Base-by-base conservation (phyloP, 208 protist species). In the Crithidia brevicula region DNA sequence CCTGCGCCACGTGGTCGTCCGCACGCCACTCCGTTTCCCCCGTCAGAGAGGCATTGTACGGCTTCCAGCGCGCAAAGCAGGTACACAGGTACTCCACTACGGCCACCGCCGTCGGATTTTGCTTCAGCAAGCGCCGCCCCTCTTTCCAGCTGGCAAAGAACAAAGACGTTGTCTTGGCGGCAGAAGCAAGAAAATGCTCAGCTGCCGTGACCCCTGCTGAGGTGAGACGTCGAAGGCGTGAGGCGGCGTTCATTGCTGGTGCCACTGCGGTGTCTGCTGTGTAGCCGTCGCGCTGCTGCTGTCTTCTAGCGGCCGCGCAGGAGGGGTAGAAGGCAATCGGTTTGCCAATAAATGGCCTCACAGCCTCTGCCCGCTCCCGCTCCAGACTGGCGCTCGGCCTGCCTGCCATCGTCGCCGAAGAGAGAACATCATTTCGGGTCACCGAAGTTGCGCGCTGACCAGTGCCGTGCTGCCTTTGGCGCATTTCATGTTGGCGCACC, bases 61-160 rank as follows among this genome's bases (percentile, higher is more conserved):
- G 74, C 53, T 51, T 53, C 70, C 70, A 75, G 3, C 27, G 43
- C 25, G 82, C 64, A 46, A 87, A 87, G 9, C 73, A 47, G 15
- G 50, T 57, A 30, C 67, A 67, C 53, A 91, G 58, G 61, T 88
- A 91, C 51, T 68, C 72, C 52, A 88, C 57, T 18, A 91, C 75
- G 0, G 76, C 67, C 47, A 63, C 54, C 11, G 80, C 75, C 25
- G 80, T 89, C 27, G 82, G 71, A 63, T 91, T 91, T 9, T 78
- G 77, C 23, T 60, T 54, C 30, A 85, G 46, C 49, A 81, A 66
- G n/a, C 74, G 77, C 22, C 45, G 63, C 13, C 61, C 60, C n/a
- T 68, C 70, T 18, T 69, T 75, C 70, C 70, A 69, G 22, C 23
- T 30, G 3, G 27, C 34, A 1, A 58, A 38, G 23, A 75, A 40